These are phyloP conservation scores for Candida nanaspora DNA, from an alignment of 805 yeast genomes.

Conservation along the genomic window DNA sequence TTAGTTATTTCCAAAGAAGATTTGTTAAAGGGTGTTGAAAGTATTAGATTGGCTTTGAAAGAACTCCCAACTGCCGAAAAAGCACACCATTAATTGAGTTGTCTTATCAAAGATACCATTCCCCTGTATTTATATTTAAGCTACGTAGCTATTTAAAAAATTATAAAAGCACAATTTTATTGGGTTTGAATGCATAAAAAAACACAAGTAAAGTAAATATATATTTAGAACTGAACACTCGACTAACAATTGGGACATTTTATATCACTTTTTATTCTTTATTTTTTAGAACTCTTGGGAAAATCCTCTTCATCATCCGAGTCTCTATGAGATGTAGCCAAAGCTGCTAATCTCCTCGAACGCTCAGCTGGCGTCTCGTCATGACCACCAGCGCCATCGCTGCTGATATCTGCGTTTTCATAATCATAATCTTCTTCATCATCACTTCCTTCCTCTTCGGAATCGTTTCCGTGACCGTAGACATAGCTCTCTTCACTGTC, in stretches of 20 bases:
- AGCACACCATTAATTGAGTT: slow-evolving; percentile 30
- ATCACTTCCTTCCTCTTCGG: slow-evolving; percentile 18
- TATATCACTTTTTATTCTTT: too few species aligned
- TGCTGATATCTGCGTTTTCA: slow-evolving; percentile 1
- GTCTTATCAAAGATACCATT: neutral
- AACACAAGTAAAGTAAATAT: too few species aligned
- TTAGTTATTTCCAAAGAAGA: slow-evolving; percentile 86
- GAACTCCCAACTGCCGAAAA: slow-evolving; percentile 49
- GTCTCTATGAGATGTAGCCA: slow-evolving; percentile 20
- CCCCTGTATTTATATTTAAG: neutral
- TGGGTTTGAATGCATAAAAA: too few species aligned
- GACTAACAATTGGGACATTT: too few species aligned
- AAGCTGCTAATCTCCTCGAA: slow-evolving; percentile 23
- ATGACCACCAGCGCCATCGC: neutral
- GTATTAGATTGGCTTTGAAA: slow-evolving; percentile 55
- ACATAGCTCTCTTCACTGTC: slow-evolving; percentile 4
- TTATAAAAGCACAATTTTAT: too few species aligned
- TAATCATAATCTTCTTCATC: slow-evolving; percentile 12
- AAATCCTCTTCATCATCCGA: slow-evolving; percentile 31
- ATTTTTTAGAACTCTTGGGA: slow-evolving; percentile 4
- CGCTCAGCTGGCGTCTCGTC: slow-evolving; percentile 12
- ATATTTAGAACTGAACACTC: neutral
- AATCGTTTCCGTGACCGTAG: slow-evolving; percentile 14
- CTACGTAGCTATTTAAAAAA: neutral
- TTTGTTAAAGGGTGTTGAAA: slow-evolving; percentile 69